Evolutionary conservation across 495 filamentous ascomycete species (phyloP).

Genomic region (Trichoderma reesei): DNA sequence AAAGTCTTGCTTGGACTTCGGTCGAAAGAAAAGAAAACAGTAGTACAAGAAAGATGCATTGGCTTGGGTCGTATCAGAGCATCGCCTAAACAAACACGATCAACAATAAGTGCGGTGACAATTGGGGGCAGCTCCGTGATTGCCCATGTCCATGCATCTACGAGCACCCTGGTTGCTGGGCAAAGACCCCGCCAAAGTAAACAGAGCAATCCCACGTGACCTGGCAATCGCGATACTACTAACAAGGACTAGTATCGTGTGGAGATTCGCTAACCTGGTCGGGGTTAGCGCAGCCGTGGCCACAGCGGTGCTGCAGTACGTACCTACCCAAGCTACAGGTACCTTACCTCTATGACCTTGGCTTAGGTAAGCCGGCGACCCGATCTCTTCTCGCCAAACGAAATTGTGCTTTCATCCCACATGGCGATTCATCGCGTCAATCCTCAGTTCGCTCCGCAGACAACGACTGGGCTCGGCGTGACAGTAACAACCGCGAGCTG

Average conservation of each 20-base stretch:
- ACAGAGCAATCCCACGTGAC: not conserved
- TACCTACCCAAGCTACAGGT: too few relatives aligned
- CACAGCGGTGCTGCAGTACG: not conserved
- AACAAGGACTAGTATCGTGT: not conserved
- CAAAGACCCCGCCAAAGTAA: conserved; percentile 9
- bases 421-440: conserved; percentile 4
- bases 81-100: not conserved
- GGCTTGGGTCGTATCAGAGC: not conserved
- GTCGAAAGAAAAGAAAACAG: not conserved
- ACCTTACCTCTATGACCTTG: too few relatives aligned
- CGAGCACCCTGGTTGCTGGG: conserved; percentile 7
- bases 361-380: not conserved
- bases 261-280: not conserved
- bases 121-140: not conserved
- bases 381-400: not conserved
- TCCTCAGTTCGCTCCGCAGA: not conserved
- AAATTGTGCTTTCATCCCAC: conserved; percentile 4
- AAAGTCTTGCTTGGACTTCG: not conserved
- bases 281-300: not conserved
- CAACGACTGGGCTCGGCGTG: not conserved
- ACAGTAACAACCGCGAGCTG: not conserved
- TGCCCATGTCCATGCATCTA: not conserved
- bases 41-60: conserved; percentile 1
- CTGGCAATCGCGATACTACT: not conserved
- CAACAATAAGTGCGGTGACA: not conserved